These are phyloP conservation scores for Paramyrothecium roridum DNA, from an alignment of 2,329 filamentous ascomycete species.

Conservation along the genomic window DNA sequence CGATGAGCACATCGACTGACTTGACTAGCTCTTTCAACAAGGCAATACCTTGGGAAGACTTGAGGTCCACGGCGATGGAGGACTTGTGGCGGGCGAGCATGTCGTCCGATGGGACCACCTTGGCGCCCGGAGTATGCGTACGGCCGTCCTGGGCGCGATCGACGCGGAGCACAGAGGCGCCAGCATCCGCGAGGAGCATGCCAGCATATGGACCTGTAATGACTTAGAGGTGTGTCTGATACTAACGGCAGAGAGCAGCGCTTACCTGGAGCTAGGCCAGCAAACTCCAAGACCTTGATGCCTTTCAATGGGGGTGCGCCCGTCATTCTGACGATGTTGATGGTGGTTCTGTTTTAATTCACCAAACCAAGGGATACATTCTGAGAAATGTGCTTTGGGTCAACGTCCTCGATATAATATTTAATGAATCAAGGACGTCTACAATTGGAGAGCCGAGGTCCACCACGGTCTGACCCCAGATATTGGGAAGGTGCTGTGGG, in stretches of 20 bases:
- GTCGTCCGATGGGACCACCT: conserved; percentile 55
- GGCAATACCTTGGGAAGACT: conserved; percentile 58
- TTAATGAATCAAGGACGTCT: too few relatives aligned
- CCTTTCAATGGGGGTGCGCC: conserved; percentile 38
- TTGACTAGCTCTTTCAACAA: conserved; percentile 64
- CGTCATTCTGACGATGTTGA: conserved; percentile 15
- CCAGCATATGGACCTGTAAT: conserved; percentile 77
- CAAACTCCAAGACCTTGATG: conserved; percentile 58
- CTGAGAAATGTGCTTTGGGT: too few relatives aligned
- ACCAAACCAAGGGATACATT: too few relatives aligned
- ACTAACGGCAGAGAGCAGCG: not conserved
- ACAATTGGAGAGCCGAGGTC: not conserved
- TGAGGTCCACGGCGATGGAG: conserved; percentile 78
- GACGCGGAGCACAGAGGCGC: conserved; percentile 82
- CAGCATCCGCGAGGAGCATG: conserved; percentile 84
- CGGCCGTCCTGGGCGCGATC: conserved; percentile 58
- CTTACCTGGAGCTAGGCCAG: conserved; percentile 60
- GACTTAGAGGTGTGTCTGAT: not conserved
- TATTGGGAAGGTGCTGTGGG: not conserved
- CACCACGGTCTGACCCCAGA: not conserved
- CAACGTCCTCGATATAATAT: too few relatives aligned
- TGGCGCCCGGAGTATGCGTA: conserved; percentile 31
- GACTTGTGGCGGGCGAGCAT: conserved; percentile 76
- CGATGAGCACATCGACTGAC: conserved; percentile 84
- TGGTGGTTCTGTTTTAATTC: conserved; percentile 18